Evolutionary conservation across 805 yeast species (phyloP).

Genomic region (Ogataea ganodermae): DNA sequence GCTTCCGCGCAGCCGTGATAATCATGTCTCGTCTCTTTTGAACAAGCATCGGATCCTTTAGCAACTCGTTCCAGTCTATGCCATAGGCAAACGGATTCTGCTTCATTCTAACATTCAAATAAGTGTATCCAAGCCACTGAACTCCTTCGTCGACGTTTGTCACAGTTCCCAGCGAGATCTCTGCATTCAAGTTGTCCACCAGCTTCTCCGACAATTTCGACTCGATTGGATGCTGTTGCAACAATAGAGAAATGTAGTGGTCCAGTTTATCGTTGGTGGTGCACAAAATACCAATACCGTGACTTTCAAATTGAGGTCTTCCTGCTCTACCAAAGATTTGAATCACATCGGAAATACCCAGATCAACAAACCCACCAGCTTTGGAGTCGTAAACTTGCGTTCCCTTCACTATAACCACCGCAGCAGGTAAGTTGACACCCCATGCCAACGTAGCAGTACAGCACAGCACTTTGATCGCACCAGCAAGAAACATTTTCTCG

Average conservation of each 20-base stretch:
- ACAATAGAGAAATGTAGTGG: constrained; percentile 82
- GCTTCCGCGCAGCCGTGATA: constrained; percentile 72
- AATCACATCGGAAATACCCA: constrained; percentile 94
- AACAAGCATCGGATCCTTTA: constrained; percentile 78
- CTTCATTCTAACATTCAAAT: constrained; percentile 90
- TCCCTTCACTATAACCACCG: constrained; percentile 94
- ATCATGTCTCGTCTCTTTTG: constrained; percentile 77
- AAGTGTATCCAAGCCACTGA: constrained; percentile 97
- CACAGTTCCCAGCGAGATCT: constrained; percentile 92
- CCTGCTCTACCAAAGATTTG: constrained; percentile 99
- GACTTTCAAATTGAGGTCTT: constrained; percentile 91
- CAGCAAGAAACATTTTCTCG: constrained; percentile 81
- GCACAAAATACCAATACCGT: constrained; percentile 89
- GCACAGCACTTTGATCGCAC: constrained; percentile 85
- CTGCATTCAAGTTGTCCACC: constrained; percentile 94
- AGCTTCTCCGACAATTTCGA: constrained; percentile 74
- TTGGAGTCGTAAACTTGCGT: constrained; percentile 94
- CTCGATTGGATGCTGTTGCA: constrained; percentile 97
- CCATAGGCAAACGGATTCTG: constrained; percentile 93
- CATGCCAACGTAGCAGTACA: constrained; percentile 98
- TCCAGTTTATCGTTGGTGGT: constrained; percentile 81
- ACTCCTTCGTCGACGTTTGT: constrained; percentile 93
- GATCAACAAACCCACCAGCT: constrained; percentile 89
- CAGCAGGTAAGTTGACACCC: constrained; percentile 99
- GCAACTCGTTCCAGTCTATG: constrained; percentile 81